phyloP scores from a whole-genome alignment of 2,329 filamentous ascomycete genomes.

The Calonectria fujianensis region DNA sequence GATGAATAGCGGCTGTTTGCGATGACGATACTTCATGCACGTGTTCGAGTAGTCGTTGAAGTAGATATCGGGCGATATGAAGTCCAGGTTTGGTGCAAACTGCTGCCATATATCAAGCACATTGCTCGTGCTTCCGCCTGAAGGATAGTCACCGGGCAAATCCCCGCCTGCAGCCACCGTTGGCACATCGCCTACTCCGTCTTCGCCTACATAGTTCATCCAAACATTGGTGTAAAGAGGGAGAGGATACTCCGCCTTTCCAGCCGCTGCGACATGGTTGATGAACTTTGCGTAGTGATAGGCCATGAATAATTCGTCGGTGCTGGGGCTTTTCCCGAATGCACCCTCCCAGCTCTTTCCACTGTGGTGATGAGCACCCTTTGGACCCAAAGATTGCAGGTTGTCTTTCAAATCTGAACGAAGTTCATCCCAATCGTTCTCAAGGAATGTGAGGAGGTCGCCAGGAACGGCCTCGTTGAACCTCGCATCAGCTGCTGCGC shows the following conservation, averaged over 20 bases:
- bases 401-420: constrained; percentile 31
- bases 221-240: constrained; percentile 56
- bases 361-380: neutral
- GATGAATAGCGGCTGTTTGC: constrained; percentile 66
- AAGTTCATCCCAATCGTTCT: constrained; percentile 32
- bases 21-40: constrained; percentile 63
- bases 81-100: constrained; percentile 62
- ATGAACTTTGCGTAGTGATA: constrained; percentile 55
- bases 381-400: neutral
- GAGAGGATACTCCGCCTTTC: constrained; percentile 50
- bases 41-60: constrained; percentile 50
- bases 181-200: constrained; percentile 46
- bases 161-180: constrained; percentile 52
- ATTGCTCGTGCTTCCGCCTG: constrained; percentile 52
- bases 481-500: constrained; percentile 58
- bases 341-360: constrained; percentile 52
- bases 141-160: constrained; percentile 56
- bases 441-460: constrained; percentile 33
- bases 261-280: constrained; percentile 52
- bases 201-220: constrained; percentile 51
- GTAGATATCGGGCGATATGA: constrained; percentile 64
- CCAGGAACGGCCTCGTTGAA: constrained; percentile 38
- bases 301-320: constrained; percentile 57
- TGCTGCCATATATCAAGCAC: constrained; percentile 59
- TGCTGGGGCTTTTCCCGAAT: constrained; percentile 52